phyloP scores from a whole-genome alignment of 1,139 yeast species.

The Pichia inconspicua region DNA sequence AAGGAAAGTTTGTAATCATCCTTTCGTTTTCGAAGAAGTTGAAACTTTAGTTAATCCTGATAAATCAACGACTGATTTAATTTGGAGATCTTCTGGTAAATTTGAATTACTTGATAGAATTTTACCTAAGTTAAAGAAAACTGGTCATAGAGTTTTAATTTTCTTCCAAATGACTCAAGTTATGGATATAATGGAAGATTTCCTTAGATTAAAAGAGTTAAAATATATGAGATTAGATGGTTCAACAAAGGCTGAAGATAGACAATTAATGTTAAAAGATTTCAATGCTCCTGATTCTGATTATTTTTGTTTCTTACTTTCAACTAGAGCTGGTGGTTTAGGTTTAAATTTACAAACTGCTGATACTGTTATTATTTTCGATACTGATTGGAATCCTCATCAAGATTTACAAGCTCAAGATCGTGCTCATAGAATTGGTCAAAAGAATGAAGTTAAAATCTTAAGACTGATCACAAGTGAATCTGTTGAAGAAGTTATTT shows the following conservation, averaged over 20 bases:
- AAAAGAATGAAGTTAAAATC: constrained; percentile 77
- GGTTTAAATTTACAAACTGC: constrained; percentile 84
- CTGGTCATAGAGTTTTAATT: constrained; percentile 73
- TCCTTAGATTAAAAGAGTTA: constrained; percentile 53
- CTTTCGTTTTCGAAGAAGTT: constrained; percentile 92
- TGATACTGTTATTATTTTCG: constrained; percentile 80
- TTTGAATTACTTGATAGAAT: constrained; percentile 70
- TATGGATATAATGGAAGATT: constrained; percentile 87
- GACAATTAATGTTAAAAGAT: constrained; percentile 57
- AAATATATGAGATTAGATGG: constrained; percentile 77
- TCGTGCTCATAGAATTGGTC: constrained; percentile 87
- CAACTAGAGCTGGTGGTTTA: constrained; percentile 86
- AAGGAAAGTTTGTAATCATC: constrained; percentile 94
- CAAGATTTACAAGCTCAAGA: constrained; percentile 90
- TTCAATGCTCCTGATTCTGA: constrained; percentile 71
- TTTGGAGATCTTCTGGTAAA: constrained; percentile 71
- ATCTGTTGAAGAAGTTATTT: constrained; percentile 75
- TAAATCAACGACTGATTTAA: constrained; percentile 56
- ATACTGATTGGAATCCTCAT: constrained; percentile 90
- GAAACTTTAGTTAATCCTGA: constrained; percentile 80
- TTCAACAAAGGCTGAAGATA: constrained; percentile 74
- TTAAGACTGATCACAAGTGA: constrained; percentile 72
- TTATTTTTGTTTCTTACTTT: constrained; percentile 66
- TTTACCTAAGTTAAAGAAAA: constrained; percentile 63
- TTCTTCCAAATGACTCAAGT: constrained; percentile 87